These are phyloP conservation scores for Acanthochlamys bracteata DNA, from an alignment of 106 monocot genomes.

Conservation along the genomic window DNA sequence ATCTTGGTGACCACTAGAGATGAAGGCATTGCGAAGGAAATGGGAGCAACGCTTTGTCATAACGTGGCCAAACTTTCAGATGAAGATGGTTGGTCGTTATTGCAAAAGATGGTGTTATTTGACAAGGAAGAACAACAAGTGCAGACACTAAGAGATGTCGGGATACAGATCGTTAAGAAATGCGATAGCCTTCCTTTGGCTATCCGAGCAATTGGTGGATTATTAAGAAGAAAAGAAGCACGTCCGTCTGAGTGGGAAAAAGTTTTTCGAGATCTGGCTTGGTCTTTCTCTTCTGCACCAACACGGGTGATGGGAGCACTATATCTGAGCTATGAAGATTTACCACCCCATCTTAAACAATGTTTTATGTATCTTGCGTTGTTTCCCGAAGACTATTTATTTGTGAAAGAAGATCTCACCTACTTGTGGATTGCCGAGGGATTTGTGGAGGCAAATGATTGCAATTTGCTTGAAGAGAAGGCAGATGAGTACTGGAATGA, in stretches of 20 bases:
- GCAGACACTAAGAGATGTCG: neutral
- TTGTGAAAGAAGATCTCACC: neutral
- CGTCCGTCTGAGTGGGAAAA: conserved; percentile 6
- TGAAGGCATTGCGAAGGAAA: conserved; percentile 15
- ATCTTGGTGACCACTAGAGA: conserved; percentile 38
- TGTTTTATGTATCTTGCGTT: conserved; percentile 38
- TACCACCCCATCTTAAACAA: conserved; percentile 23
- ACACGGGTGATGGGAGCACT: conserved; percentile 8
- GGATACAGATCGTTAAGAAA: conserved; percentile 11
- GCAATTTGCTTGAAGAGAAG: conserved; percentile 8
- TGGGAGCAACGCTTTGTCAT: conserved; percentile 22
- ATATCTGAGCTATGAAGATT: conserved; percentile 28
- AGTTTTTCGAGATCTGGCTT: conserved; percentile 10
- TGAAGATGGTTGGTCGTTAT: conserved; percentile 16
- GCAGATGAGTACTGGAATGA: conserved; percentile 21
- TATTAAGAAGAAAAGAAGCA: conserved; percentile 1
- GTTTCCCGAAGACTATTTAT: conserved; percentile 7
- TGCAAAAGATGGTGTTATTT: neutral
- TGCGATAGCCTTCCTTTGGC: conserved; percentile 17
- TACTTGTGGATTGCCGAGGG: conserved; percentile 32
- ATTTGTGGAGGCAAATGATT: conserved; percentile 14
- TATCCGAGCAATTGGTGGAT: conserved; percentile 10
- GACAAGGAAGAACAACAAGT: neutral
- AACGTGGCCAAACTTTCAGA: conserved; percentile 7
- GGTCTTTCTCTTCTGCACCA: conserved; percentile 11